Evolutionary conservation across 148 eudicot genomes (phyloP).

Genomic region (Dysphania ambrosioides): DNA sequence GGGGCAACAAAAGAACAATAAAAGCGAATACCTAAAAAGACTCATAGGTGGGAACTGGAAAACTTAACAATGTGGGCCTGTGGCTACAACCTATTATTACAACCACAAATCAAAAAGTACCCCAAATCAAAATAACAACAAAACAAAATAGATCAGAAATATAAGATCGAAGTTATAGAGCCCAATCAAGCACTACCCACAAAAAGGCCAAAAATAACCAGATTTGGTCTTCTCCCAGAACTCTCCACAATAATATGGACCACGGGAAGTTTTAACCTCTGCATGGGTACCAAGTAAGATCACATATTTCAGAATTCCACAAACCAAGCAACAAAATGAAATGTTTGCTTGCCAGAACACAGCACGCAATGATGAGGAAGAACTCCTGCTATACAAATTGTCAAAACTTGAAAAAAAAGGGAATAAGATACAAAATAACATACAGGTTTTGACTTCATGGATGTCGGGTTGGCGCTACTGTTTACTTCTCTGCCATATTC

Average conservation of each 20-base stretch:
- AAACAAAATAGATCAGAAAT: background rate
- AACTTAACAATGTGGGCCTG: background rate
- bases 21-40: background rate
- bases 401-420: conserved; percentile 13
- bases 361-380: conserved; percentile 10
- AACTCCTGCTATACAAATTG: conserved; percentile 15
- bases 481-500: conserved; percentile 61
- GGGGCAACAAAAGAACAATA: background rate
- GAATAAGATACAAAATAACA: conserved; percentile 37
- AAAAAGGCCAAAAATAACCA: background rate
- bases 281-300: background rate
- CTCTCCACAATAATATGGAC: background rate
- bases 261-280: background rate
- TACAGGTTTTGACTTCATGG: conserved; percentile 69
- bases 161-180: background rate
- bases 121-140: background rate
- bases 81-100: conserved; percentile 11
- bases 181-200: background rate
- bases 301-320: background rate
- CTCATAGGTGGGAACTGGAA: too few relatives aligned
- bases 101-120: background rate
- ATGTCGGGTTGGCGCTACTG: conserved; percentile 44
- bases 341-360: conserved; percentile 7
- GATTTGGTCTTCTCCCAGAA: background rate
- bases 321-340: background rate